phyloP scores from a whole-genome alignment of 208 protist species.

The Trypanosoma scelopori region DNA sequence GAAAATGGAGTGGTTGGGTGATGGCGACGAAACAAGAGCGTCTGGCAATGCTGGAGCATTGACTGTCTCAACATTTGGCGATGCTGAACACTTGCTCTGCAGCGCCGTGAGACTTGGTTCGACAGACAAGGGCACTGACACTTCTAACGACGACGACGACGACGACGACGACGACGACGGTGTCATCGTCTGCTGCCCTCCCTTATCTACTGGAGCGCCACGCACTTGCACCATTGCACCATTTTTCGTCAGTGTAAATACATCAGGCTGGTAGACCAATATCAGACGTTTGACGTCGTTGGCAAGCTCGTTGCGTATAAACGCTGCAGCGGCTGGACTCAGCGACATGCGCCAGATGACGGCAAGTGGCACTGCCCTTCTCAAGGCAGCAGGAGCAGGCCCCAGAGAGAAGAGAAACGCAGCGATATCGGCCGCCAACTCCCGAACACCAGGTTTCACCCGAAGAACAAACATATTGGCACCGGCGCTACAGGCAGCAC shows the following conservation, averaged over 20 bases:
- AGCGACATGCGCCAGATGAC: constrained; percentile 24
- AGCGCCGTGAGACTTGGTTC: no score
- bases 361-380: constrained; percentile 17
- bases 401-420: constrained; percentile 16
- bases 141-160: no score
- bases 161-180: no score
- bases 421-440: constrained; percentile 20
- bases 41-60: background rate
- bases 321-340: constrained; percentile 2
- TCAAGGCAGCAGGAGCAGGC: background rate
- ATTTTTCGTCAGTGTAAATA: constrained; percentile 23
- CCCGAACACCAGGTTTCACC: constrained; percentile 20
- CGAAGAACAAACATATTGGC: constrained; percentile 4
- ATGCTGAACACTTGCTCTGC: no score
- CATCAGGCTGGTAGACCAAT: constrained; percentile 15
- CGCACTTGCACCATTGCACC: constrained; percentile 15
- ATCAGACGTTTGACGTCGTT: constrained; percentile 25
- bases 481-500: no score
- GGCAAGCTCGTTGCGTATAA: constrained; percentile 24
- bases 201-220: background rate
- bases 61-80: background rate
- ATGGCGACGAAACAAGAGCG: background rate
- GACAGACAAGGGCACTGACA: no score
- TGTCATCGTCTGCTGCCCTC: background rate
- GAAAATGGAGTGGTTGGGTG: background rate